phyloP scores from a whole-genome alignment of 352 stramenopile genomes.

The Aphanomyces astaci region DNA sequence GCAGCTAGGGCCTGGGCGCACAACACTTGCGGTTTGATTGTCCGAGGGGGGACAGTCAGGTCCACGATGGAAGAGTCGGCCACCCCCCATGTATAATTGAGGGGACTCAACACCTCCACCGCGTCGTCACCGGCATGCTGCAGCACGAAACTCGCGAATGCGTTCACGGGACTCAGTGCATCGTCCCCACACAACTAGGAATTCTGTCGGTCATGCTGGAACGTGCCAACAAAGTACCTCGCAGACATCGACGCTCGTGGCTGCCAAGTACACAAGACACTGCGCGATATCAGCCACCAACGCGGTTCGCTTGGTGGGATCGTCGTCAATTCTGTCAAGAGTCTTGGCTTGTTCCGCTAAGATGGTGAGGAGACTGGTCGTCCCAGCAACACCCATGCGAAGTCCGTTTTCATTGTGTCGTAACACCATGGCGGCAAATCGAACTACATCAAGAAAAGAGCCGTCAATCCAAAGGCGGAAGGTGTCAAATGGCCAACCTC shows the following conservation, averaged over 20 bases:
- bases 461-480: too few species aligned
- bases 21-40: conserved; percentile 11
- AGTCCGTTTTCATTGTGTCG: background rate
- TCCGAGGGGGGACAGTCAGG: background rate
- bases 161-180: background rate
- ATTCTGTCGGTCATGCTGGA: background rate
- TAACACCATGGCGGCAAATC: conserved; percentile 5
- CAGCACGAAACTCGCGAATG: background rate
- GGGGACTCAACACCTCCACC: background rate
- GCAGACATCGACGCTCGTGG: background rate
- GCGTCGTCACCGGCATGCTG: background rate
- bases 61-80: background rate
- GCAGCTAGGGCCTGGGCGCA: background rate
- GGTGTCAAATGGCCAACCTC: too few species aligned
- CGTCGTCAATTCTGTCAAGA: background rate
- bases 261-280: background rate
- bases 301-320: background rate
- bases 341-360: conserved; percentile 1
- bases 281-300: background rate
- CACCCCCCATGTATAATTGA: background rate
- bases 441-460: too few species aligned
- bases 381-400: background rate
- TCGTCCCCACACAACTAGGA: conserved; percentile 16
- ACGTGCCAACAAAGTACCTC: background rate
- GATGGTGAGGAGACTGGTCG: conserved; percentile 1